Percentiles rank a stretch among this genome's conserved stretches.
phyloP scores from a whole-genome alignment of 2,329 filamentous ascomycete species.

The Monilinia aucupariae region DNA sequence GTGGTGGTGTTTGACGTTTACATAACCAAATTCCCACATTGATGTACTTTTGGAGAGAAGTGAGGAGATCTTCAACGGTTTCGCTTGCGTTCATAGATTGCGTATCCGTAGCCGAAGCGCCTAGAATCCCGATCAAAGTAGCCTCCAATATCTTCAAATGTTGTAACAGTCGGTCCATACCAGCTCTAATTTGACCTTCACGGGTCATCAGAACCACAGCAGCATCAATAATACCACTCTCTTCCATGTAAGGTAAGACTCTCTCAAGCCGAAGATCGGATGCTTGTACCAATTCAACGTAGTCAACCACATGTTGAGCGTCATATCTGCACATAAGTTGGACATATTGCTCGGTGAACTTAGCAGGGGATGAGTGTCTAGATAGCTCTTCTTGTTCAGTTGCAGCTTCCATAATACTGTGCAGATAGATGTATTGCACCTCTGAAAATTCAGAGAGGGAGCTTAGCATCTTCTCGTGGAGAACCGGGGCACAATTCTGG shows the following conservation, averaged over 20 bases:
- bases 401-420: constrained; percentile 65
- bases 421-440: constrained; percentile 59
- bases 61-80: constrained; percentile 67
- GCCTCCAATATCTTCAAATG: constrained; percentile 77
- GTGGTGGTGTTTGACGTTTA: constrained; percentile 70
- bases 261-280: constrained; percentile 74
- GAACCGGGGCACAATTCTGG: constrained; percentile 48
- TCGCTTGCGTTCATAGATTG: constrained; percentile 53
- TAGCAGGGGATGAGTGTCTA: constrained; percentile 43
- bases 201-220: constrained; percentile 85
- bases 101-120: constrained; percentile 51
- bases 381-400: constrained; percentile 36
- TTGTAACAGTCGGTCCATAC: constrained; percentile 77
- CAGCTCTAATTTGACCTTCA: constrained; percentile 75
- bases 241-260: constrained; percentile 81
- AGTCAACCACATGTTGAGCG: constrained; percentile 75
- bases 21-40: constrained; percentile 95
- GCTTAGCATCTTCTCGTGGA: constrained; percentile 51
- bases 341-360: constrained; percentile 77
- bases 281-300: constrained; percentile 69
- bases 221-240: constrained; percentile 84
- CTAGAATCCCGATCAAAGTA: constrained; percentile 67
- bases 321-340: constrained; percentile 87
- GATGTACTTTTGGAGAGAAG: constrained; percentile 79
- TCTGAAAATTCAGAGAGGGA: constrained; percentile 49